A percentile compares a stretch with the other conserved stretches of the same genome.
Conservation (phyloP, 2,329 filamentous ascomycete genomes). For the Clarireedia hainanense region DNA sequence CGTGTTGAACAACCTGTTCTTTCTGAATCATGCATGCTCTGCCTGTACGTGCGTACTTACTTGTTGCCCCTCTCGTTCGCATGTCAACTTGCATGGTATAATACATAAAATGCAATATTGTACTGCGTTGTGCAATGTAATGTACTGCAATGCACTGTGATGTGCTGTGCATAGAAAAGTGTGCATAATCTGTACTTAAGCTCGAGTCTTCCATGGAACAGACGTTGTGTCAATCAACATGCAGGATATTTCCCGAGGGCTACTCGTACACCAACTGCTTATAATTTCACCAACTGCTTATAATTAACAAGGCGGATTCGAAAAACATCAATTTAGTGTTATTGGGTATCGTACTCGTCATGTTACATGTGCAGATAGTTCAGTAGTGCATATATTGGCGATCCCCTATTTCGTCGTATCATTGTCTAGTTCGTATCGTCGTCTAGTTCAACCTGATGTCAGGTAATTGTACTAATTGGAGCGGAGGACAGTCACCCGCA, state of each 20-base stretch:
- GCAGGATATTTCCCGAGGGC: neutral
- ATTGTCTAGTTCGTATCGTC: neutral
- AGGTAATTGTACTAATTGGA: no score
- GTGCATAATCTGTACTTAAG: neutral
- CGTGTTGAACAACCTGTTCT: neutral
- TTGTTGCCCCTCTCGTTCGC: neutral
- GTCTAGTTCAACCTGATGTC: no score
- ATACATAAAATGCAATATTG: neutral
- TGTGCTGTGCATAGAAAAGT: neutral
- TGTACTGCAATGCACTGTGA: no score
- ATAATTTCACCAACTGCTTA: neutral
- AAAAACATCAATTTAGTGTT: no score
- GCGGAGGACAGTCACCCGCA: no score
- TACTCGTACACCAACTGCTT: neutral
- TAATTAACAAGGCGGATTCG: neutral
- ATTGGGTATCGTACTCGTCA: no score
- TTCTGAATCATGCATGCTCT: neutral
- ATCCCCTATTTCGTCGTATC: neutral
- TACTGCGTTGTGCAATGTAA: neutral
- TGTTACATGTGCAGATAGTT: no score
- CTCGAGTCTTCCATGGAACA: neutral
- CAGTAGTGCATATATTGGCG: neutral
- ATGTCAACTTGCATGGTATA: neutral
- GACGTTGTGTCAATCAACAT: neutral
- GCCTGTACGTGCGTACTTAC: neutral